Conservation (phyloP, 2,329 filamentous ascomycete genomes). For the Aspergillus sp. region DNA sequence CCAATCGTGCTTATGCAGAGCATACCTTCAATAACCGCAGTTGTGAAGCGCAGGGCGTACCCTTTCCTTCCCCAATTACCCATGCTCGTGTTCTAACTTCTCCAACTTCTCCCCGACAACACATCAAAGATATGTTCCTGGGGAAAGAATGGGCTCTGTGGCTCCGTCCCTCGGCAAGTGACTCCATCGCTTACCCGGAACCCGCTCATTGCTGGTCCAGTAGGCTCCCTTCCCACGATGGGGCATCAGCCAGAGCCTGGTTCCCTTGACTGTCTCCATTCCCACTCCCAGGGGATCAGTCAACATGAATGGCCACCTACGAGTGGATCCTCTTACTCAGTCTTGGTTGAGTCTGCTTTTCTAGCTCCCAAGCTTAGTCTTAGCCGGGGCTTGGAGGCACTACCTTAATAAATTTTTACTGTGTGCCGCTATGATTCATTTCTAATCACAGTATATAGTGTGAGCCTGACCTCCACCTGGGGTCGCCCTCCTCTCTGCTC, state of each 20-base stretch:
- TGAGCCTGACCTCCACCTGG: no score
- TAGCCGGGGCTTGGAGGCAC: background rate
- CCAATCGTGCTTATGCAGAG: constrained; percentile 5
- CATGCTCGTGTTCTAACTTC: background rate
- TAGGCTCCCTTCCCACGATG: constrained; percentile 13
- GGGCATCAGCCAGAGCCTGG: constrained; percentile 1
- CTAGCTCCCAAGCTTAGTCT: constrained; percentile 18
- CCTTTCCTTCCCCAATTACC: background rate
- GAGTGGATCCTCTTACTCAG: constrained; percentile 8
- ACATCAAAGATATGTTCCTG: background rate
- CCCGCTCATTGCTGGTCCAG: constrained; percentile 9
- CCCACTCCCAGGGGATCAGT: background rate
- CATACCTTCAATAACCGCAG: background rate
- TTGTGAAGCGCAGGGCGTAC: background rate
- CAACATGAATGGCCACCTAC: background rate
- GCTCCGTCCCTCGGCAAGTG: constrained; percentile 4
- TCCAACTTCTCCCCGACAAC: background rate
- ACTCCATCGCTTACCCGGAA: constrained; percentile 8
- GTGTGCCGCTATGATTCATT: background rate
- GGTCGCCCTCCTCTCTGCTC: background rate
- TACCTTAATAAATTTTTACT: constrained; percentile 6
- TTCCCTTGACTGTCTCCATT: constrained; percentile 5
- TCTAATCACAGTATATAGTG: constrained; percentile 1
- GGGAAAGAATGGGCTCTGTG: background rate
- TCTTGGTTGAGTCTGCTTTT: constrained; percentile 1